Percentiles rank a stretch among this genome's conserved stretches.
phyloP scores from a whole-genome alignment of 768 basidiomycete species.

The Tricholoma hemisulphureum region DNA sequence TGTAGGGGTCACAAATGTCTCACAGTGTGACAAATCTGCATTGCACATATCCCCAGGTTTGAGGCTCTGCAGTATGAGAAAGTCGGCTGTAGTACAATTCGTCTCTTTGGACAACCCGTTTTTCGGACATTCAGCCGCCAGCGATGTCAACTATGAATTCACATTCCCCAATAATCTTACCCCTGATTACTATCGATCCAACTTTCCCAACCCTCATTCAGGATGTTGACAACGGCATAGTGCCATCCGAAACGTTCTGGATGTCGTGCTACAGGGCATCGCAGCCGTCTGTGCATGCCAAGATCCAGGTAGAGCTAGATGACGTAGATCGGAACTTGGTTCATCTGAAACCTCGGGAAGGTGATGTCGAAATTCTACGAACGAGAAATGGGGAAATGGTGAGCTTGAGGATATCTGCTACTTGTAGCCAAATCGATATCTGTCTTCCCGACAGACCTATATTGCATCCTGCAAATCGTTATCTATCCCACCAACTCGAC shows the following conservation, averaged over 20 bases:
- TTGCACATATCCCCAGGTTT: too few relatives aligned
- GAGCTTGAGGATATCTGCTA: conserved; percentile 17
- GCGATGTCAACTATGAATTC: neutral
- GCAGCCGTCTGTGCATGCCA: conserved; percentile 61
- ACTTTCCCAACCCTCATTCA: conserved; percentile 58
- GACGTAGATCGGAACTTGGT: conserved; percentile 53
- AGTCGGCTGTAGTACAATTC: too few relatives aligned
- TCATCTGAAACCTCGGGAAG: conserved; percentile 44
- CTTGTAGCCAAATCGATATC: neutral
- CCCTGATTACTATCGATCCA: conserved; percentile 58
- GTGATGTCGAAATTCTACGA: conserved; percentile 41
- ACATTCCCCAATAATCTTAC: conserved; percentile 15
- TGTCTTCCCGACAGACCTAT: conserved; percentile 31
- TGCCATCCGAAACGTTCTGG: conserved; percentile 67
- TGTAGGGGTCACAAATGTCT: too few relatives aligned
- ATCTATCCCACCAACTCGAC: conserved; percentile 43
- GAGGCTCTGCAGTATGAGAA: too few relatives aligned
- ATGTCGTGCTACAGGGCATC: conserved; percentile 65
- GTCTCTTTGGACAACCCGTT: too few relatives aligned
- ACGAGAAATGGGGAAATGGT: conserved; percentile 24
- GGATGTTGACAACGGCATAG: conserved; percentile 59
- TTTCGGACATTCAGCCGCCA: too few relatives aligned
- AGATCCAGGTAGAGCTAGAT: conserved; percentile 52
- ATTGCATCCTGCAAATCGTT: conserved; percentile 47
- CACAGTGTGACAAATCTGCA: too few relatives aligned